phyloP scores from a whole-genome alignment of 257 asterid species.

The Cynanchum wilfordii region DNA sequence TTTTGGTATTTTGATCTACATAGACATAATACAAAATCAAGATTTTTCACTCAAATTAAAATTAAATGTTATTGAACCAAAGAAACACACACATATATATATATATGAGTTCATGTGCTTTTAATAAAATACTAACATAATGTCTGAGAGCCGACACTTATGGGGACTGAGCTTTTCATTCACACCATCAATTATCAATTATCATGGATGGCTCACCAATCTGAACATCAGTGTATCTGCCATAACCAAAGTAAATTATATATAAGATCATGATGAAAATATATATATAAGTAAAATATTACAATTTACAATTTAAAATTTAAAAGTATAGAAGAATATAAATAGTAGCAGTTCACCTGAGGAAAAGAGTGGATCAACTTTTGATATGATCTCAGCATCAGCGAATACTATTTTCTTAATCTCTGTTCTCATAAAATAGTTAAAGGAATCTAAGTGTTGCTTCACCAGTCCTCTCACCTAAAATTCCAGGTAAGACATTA shows the following conservation, averaged over 20 bases:
- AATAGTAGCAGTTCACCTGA: slow-evolving; percentile 34
- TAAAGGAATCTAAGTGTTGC: slow-evolving; percentile 87
- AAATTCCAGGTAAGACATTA: slow-evolving; percentile 22
- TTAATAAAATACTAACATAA: slow-evolving; percentile 46
- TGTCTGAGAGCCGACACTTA: slow-evolving; percentile 65
- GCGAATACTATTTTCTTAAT: slow-evolving; percentile 69
- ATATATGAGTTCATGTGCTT: neutral
- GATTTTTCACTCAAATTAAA: neutral
- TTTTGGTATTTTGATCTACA: neutral
- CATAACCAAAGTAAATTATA: slow-evolving; percentile 7
- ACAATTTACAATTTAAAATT: slow-evolving; percentile 1
- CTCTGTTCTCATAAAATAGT: slow-evolving; percentile 56
- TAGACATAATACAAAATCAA: neutral
- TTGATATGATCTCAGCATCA: slow-evolving; percentile 43
- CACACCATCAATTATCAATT: slow-evolving; percentile 32
- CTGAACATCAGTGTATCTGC: slow-evolving; percentile 62
- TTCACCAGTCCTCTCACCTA: slow-evolving; percentile 91
- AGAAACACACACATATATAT: neutral
- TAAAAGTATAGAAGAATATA: neutral
- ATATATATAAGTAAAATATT: neutral
- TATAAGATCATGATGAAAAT: neutral
- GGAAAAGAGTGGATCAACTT: slow-evolving; percentile 36
- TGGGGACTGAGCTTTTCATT: slow-evolving; percentile 60
- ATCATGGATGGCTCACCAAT: slow-evolving; percentile 56
- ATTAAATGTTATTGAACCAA: neutral